phyloP scores from a whole-genome alignment of 768 basidiomycete genomes.

The Suillus alpinus region DNA sequence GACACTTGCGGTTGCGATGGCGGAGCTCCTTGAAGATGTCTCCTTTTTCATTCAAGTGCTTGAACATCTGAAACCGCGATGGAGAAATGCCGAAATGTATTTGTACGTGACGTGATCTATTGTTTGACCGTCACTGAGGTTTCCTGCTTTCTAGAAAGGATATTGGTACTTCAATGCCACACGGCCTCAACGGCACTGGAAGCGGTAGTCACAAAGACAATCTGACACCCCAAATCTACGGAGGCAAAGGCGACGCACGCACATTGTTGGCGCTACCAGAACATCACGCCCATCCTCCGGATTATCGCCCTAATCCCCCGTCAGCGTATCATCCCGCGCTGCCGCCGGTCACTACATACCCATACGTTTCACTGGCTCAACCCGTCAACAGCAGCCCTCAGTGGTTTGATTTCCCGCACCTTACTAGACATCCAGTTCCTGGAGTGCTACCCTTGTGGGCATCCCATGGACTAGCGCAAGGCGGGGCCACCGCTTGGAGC shows the following conservation, averaged over 20 bases:
- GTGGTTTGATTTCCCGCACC: constrained; percentile 27
- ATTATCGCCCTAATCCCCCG: constrained; percentile 10
- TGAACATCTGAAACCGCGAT: constrained; percentile 25
- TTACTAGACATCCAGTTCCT: constrained; percentile 26
- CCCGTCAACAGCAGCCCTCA: constrained; percentile 14
- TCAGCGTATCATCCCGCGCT: constrained; percentile 14
- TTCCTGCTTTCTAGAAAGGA: constrained; percentile 22
- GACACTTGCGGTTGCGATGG: constrained; percentile 26
- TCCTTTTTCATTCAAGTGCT: constrained; percentile 28
- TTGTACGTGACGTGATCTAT: constrained; percentile 28
- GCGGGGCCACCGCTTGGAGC: constrained; percentile 3
- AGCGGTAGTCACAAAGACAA: constrained; percentile 14
- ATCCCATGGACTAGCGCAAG: background rate
- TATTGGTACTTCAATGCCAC: constrained; percentile 26
- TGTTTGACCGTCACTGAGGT: constrained; percentile 33
- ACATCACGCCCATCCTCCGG: constrained; percentile 12
- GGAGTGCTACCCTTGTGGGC: constrained; percentile 14
- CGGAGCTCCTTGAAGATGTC: constrained; percentile 28
- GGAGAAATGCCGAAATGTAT: constrained; percentile 32
- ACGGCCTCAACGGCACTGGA: constrained; percentile 21
- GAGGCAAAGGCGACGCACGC: constrained; percentile 7
- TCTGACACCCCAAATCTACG: background rate
- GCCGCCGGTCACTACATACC: constrained; percentile 11
- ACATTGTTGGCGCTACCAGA: constrained; percentile 11
- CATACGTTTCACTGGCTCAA: constrained; percentile 11